Evolutionary conservation across 2,329 filamentous ascomycete species (phyloP), one percentile per base, ranked within the genome.

Genomic region (Aspergillus eucalypticola): DNA sequence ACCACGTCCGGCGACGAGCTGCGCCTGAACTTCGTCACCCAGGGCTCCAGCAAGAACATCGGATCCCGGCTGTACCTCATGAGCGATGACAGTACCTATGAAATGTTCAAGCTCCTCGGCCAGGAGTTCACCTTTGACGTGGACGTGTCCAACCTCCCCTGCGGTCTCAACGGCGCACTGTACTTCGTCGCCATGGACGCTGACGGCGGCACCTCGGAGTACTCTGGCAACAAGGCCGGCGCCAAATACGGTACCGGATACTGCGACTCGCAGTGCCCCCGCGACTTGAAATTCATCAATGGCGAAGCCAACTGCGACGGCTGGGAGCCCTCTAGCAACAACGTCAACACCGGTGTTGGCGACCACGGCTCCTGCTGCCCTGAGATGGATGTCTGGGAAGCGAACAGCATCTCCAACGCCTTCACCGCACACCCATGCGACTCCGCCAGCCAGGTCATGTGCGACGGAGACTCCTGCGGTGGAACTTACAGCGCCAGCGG

Each of bases 41-140:
- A 71, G 75, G 57, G 67, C 69, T 19, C 56, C 41, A 60, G 63
- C 59, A 67, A 66, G 59, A 80, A 79, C 62, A 66, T 81, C 49
- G 77, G 77, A 38, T 80, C 85, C 58, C 84, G 88, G 66, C 76
- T 88, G 46, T 91, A 89, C 73, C 81, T 90, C 63, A 84, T 90
- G 79, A 82, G 83, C 66, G 78, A 81, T 54, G 83, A 87, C 48
- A 80, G 79, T 66, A 84, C 83, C 60, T 91, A 91, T 75, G 78
- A 89, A 77, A 82, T 84, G 71, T 87, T 90, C 77, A 82, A 85
- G 60, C 79, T 90, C 60, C 79, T 86, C 56, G 86, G 86, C 75
- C 83, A 88, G 70, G 88, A 91, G 75, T 87, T 91, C 76, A 88
- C 86, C 57, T 90, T 91, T 63, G 88, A 90, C 58, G 88, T 90